Percentiles rank a stretch among this genome's conserved stretches.
Conservation (phyloP, 2,329 filamentous ascomycete genomes). For the Fonsecaea erecta region DNA sequence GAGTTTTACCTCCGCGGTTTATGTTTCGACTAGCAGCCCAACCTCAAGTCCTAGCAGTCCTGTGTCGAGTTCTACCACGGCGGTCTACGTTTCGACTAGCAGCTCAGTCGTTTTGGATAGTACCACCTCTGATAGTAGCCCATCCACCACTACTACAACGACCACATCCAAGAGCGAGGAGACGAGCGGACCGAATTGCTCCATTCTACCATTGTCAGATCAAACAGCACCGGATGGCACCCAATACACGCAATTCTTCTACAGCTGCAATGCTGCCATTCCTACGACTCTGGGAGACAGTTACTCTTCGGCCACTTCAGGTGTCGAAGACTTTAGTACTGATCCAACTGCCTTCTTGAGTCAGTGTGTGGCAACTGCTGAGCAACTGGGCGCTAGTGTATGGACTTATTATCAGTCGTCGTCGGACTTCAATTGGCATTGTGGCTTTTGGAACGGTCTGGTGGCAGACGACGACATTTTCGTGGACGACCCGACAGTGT, state of each 20-base stretch:
- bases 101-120: constrained; percentile 1
- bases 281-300: constrained; percentile 6
- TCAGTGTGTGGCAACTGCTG: constrained; percentile 15
- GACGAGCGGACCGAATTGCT: constrained; percentile 17
- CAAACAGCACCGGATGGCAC: constrained; percentile 14
- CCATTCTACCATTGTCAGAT: constrained; percentile 14
- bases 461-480: constrained; percentile 18
- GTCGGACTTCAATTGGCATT: constrained; percentile 8
- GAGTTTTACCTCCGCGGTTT: too few relatives aligned
- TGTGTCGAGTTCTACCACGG: background rate
- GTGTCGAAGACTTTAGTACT: background rate
- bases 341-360: constrained; percentile 13
- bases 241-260: constrained; percentile 21
- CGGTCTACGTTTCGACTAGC: constrained; percentile 6
- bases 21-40: too few relatives aligned
- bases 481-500: constrained; percentile 15
- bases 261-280: constrained; percentile 14
- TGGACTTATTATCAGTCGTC: constrained; percentile 19
- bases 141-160: constrained; percentile 4
- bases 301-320: constrained; percentile 8
- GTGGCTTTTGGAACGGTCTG: constrained; percentile 15
- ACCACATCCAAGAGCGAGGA: constrained; percentile 10
- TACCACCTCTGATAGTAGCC: background rate
- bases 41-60: background rate
- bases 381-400: constrained; percentile 7